These are phyloP conservation scores for Cercospora berteroae DNA, from an alignment of 2,329 filamentous ascomycete species.

Conservation along the genomic window DNA sequence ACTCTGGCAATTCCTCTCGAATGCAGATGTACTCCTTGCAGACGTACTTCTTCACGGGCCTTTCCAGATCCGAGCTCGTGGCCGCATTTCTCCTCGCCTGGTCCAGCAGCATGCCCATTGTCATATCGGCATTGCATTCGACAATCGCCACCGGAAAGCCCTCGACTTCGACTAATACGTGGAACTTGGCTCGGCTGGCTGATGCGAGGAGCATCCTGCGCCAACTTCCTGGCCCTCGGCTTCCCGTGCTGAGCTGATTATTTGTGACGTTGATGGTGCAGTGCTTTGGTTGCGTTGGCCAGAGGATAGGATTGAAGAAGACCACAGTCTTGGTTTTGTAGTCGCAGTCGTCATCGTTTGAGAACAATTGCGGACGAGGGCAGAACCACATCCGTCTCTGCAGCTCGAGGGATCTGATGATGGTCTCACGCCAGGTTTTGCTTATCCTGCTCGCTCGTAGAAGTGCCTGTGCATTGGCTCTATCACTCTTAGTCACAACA, in stretches of 20 bases:
- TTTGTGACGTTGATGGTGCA: neutral
- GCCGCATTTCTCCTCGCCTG: neutral
- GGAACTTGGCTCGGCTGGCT: neutral
- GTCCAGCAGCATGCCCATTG: neutral
- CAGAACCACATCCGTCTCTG: neutral
- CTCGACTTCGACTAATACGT: neutral
- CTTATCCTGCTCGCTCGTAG: neutral
- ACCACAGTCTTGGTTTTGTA: neutral
- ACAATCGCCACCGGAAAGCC: neutral
- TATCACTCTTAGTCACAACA: neutral
- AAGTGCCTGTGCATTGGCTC: neutral
- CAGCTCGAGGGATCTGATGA: neutral
- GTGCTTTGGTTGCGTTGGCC: neutral
- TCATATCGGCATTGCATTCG: neutral
- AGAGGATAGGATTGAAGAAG: conserved; percentile 6
- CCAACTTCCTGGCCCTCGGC: neutral
- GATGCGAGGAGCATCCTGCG: neutral
- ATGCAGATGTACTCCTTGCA: neutral
- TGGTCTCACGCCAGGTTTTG: neutral
- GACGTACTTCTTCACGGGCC: neutral
- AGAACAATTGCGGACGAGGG: neutral
- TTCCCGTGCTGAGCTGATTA: neutral
- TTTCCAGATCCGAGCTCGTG: neutral
- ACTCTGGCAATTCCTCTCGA: neutral
- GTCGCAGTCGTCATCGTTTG: neutral